Evolutionary conservation across 345 rosid species (phyloP), one percentile per base, ranked within the genome.

Genomic region (Eutrema heterophyllum): DNA sequence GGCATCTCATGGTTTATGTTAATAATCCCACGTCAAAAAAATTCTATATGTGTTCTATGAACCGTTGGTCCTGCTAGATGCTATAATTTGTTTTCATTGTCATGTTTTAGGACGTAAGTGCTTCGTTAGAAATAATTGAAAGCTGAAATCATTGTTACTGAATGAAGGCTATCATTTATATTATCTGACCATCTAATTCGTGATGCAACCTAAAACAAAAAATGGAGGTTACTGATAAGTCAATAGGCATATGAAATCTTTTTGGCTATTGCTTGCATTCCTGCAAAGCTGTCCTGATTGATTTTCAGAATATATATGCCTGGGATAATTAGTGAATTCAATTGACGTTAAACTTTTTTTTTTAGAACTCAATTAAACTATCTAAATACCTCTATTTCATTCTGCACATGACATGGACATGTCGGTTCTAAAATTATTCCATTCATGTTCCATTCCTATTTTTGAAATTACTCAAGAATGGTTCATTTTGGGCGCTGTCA

Each of bases 401-500:
- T 60, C 41, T 69, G 58, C 46, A 33, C 54, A 59, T 57, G 67
- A 35, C 24, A 55, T 73, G 40, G 26, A 65, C 36, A 51, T 30
- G 21, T 40, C 33, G 21, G 44, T 51, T 57, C 61, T 49, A 21
- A 51, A 50, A 62, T 7, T 29, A 38, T 53, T 40, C 26, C 51
- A 16, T 63, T 61, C 58, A 21, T 49, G 61, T 64, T 72, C 26
- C 18, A 8, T 63, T 76, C 29, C 32, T 44, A n/a, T 40, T 59
- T 61, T 54, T 30, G 24, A 16, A 21, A 35, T 79, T 67, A 30
- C 11, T 78, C 14, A 64, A 50, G 7, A 54, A 56, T 74, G 49
- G 41, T 80, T 76, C 61, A 33, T 72, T 76, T 67, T 66, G 33
- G 10, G 74, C 55, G 15, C 69, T 71, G 46, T 61, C 84, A 91